phyloP scores from a whole-genome alignment of 768 basidiomycete genomes.

The Mycena latifolia region DNA sequence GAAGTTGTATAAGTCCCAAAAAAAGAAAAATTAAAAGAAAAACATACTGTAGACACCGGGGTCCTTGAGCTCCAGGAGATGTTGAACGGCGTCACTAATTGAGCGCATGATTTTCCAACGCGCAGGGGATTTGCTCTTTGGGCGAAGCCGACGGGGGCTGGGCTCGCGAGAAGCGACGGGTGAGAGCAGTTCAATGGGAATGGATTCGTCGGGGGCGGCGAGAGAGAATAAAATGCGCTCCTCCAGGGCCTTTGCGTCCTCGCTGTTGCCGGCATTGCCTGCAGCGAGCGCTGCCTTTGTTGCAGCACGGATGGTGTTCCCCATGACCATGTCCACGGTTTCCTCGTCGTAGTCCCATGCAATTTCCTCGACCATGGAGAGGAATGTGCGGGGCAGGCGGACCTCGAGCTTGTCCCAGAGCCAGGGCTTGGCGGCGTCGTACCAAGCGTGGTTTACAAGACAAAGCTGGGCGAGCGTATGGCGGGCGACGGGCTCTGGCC shows the following conservation, averaged over 20 bases:
- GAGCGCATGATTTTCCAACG: slow-evolving; percentile 87
- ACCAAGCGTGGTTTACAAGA: slow-evolving; percentile 83
- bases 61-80: slow-evolving; percentile 70
- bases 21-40: slow-evolving; percentile 7
- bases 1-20: slow-evolving; percentile 19
- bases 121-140: slow-evolving; percentile 84
- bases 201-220: slow-evolving; percentile 73
- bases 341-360: slow-evolving; percentile 80
- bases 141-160: slow-evolving; percentile 79
- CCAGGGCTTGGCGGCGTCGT: slow-evolving; percentile 89
- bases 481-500: slow-evolving; percentile 76
- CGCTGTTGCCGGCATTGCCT: slow-evolving; percentile 49
- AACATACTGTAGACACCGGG: slow-evolving; percentile 80
- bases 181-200: slow-evolving; percentile 81
- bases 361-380: slow-evolving; percentile 84
- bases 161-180: slow-evolving; percentile 88
- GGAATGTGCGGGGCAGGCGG: slow-evolving; percentile 86
- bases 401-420: slow-evolving; percentile 89
- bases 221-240: slow-evolving; percentile 71
- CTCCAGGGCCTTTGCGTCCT: slow-evolving; percentile 65
- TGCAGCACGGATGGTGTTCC: slow-evolving; percentile 74
- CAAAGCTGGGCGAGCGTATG: slow-evolving; percentile 78
- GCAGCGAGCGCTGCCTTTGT: slow-evolving; percentile 72
- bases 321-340: slow-evolving; percentile 73
- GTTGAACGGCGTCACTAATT: slow-evolving; percentile 83